These are phyloP conservation scores for Nakaseomyces bracarensis DNA, from an alignment of 1,139 yeast genomes.

Conservation along the genomic window DNA sequence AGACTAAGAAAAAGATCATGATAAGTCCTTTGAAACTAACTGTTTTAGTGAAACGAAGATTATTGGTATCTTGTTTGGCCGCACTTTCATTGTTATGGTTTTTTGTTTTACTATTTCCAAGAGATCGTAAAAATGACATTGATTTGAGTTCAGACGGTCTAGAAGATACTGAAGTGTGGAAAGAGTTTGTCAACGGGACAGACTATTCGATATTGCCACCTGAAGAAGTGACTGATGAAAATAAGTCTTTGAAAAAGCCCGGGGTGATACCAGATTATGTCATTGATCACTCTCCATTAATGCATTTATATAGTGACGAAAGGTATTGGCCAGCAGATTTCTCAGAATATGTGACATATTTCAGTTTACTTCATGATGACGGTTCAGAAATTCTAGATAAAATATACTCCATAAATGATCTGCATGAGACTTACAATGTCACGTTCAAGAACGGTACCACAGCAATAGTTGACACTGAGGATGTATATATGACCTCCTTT, in stretches of 20 bases:
- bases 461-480: slow-evolving; percentile 20
- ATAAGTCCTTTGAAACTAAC: neutral
- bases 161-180: slow-evolving; percentile 1
- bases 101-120: neutral
- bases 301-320: slow-evolving; percentile 85
- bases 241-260: slow-evolving; percentile 18
- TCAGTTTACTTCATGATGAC: slow-evolving; percentile 35
- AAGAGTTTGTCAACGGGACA: neutral
- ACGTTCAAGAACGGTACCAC: slow-evolving; percentile 18
- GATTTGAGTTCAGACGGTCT: neutral
- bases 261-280: slow-evolving; percentile 70
- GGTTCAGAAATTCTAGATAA: slow-evolving; percentile 25
- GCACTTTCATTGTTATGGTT: neutral
- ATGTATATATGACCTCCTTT: slow-evolving; percentile 52
- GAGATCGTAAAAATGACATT: neutral
- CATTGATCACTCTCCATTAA: slow-evolving; percentile 65
- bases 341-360: slow-evolving; percentile 56
- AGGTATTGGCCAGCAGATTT: slow-evolving; percentile 78
- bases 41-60: neutral
- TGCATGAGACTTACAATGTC: slow-evolving; percentile 19
- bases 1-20: neutral
- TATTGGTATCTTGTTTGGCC: neutral
- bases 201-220: slow-evolving; percentile 22
- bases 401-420: slow-evolving; percentile 22
- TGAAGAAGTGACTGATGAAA: slow-evolving; percentile 20